A percentile compares a stretch with the other conserved stretches of the same genome.
These are phyloP conservation scores for Kitagawia praeruptora DNA, from an alignment of 129 eudicot species.

Conservation along the genomic window DNA sequence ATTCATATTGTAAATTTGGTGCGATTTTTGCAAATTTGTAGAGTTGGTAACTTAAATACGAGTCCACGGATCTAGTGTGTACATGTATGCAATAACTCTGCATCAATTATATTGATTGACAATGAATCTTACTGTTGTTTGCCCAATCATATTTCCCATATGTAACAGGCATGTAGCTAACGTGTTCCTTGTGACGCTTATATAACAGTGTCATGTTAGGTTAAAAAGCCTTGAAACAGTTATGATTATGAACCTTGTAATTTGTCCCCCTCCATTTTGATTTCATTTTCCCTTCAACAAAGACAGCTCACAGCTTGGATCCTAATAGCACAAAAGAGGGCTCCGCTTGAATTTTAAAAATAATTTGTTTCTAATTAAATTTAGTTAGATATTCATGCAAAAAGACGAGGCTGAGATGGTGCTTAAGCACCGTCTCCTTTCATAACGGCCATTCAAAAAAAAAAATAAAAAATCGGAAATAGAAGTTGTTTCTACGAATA, in stretches of 20 bases:
- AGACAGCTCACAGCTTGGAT: no score
- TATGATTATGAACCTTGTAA: not conserved
- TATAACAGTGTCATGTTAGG: not conserved
- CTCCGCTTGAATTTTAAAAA: not conserved
- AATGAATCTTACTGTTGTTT: not conserved
- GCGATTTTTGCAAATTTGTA: no score
- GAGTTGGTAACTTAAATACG: no score
- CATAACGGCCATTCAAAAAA: no score
- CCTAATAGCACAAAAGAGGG: not conserved
- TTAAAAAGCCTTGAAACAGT: not conserved
- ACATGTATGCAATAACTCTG: not conserved
- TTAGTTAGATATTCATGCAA: not conserved
- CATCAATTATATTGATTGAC: not conserved
- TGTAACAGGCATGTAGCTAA: not conserved
- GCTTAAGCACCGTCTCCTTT: no score
- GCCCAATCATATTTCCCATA: not conserved
- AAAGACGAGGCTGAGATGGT: not conserved
- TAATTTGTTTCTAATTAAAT: not conserved
- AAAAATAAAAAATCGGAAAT: no score
- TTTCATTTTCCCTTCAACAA: no score
- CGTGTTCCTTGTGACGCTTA: not conserved
- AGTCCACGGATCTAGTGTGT: not conserved
- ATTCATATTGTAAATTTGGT: no score
- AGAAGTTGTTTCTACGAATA: no score
- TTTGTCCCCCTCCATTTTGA: no score